phyloP scores from a whole-genome alignment of 2,329 filamentous ascomycete species.

The Trichoderma koningii region DNA sequence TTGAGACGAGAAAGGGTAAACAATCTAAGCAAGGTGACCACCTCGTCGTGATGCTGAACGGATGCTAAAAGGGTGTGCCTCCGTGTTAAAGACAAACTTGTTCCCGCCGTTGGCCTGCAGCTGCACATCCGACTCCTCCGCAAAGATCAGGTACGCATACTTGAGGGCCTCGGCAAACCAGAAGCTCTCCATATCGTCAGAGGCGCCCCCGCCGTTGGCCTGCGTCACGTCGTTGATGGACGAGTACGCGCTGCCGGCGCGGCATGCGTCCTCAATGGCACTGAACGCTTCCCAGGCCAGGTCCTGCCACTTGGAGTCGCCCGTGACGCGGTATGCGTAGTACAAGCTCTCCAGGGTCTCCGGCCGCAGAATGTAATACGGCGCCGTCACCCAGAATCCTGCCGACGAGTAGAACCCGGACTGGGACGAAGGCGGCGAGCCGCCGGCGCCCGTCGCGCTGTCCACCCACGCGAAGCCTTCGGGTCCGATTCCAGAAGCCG shows the following conservation, averaged over 20 bases:
- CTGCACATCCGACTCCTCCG: slow-evolving; percentile 58
- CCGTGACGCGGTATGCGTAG: slow-evolving; percentile 81
- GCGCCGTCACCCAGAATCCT: slow-evolving; percentile 70
- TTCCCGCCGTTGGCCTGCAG: slow-evolving; percentile 49
- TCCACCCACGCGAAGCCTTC: slow-evolving; percentile 68
- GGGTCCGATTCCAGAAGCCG: slow-evolving; percentile 74
- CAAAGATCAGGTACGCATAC: slow-evolving; percentile 74
- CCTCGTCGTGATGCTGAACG: slow-evolving; percentile 7
- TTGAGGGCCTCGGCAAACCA: slow-evolving; percentile 87
- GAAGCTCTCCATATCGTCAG: slow-evolving; percentile 82
- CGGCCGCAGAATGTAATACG: slow-evolving; percentile 69
- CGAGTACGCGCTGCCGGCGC: slow-evolving; percentile 67
- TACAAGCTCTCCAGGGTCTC: slow-evolving; percentile 85
- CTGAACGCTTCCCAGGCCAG: slow-evolving; percentile 81
- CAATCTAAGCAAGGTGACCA: not conserved
- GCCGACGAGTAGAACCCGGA: slow-evolving; percentile 62
- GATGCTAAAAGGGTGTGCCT: slow-evolving; percentile 48
- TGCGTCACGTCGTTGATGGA: slow-evolving; percentile 67
- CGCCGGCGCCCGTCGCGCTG: slow-evolving; percentile 43
- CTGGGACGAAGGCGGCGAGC: slow-evolving; percentile 50
- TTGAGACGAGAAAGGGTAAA: no score
- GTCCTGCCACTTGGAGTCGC: slow-evolving; percentile 73
- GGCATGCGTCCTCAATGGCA: slow-evolving; percentile 64
- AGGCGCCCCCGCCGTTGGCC: slow-evolving; percentile 59
- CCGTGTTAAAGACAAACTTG: slow-evolving; percentile 54